Conservation (phyloP, 2,329 filamentous ascomycete genomes). For the Sclerotinia spermophila region DNA sequence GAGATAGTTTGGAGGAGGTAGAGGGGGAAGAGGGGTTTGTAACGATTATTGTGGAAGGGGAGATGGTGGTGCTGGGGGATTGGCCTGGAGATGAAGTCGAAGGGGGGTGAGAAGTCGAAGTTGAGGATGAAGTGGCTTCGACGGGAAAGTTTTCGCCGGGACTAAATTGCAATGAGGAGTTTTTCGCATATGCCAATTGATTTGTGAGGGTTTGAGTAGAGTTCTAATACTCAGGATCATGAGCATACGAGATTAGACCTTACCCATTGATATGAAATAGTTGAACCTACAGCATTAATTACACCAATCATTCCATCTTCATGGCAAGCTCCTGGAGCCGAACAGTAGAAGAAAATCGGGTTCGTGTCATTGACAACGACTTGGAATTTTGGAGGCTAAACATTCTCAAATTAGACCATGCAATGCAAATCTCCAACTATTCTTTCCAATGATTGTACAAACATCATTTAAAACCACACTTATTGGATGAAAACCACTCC, state of each 20-base stretch:
- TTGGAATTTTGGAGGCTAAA: slow-evolving; percentile 40
- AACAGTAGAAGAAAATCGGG: slow-evolving; percentile 69
- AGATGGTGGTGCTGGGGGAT: slow-evolving; percentile 1
- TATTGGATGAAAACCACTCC: slow-evolving; percentile 47
- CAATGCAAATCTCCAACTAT: background rate
- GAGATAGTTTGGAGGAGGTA: slow-evolving; percentile 12
- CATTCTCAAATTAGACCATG: background rate
- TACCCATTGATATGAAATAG: background rate
- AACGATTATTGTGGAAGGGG: background rate
- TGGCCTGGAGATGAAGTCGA: slow-evolving; percentile 19
- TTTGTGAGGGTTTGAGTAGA: slow-evolving; percentile 27
- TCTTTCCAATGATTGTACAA: slow-evolving; percentile 26
- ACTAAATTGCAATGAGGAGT: slow-evolving; percentile 25
- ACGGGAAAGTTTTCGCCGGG: slow-evolving; percentile 29
- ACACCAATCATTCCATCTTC: slow-evolving; percentile 69
- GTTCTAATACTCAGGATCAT: slow-evolving; percentile 21
- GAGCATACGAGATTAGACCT: background rate
- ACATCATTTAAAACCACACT: slow-evolving; percentile 43
- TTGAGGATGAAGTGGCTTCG: slow-evolving; percentile 22
- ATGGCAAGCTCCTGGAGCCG: slow-evolving; percentile 62
- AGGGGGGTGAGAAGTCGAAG: slow-evolving; percentile 13
- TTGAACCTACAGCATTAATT: slow-evolving; percentile 61
- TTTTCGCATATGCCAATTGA: slow-evolving; percentile 27
- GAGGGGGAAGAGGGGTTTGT: background rate
- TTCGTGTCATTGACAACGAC: slow-evolving; percentile 56